phyloP scores from a whole-genome alignment of 2,329 filamentous ascomycete species.

The Phymatotrichopsis omnivora region DNA sequence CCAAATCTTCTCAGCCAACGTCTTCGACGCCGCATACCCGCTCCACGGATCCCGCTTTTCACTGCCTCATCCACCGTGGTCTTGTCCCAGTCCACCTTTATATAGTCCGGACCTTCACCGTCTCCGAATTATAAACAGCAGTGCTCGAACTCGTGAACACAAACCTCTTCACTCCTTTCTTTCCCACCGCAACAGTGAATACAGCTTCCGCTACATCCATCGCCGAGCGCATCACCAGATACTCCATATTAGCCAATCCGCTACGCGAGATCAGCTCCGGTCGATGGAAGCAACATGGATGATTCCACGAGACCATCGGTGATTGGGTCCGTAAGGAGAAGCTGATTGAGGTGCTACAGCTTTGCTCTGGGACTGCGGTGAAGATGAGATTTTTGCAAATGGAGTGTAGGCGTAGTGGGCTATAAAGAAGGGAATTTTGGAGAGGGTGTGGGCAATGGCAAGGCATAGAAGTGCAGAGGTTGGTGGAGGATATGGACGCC shows the following conservation, averaged over 20 bases:
- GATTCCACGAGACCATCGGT: slow-evolving; percentile 4
- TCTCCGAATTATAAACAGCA: neutral
- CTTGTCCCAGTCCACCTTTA: slow-evolving; percentile 8
- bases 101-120: slow-evolving; percentile 7
- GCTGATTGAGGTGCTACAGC: neutral
- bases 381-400: neutral
- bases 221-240: neutral
- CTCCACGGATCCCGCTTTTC: neutral
- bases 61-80: neutral
- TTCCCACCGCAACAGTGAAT: slow-evolving; percentile 6
- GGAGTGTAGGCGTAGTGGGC: slow-evolving; percentile 1
- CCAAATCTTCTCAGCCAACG: slow-evolving; percentile 7
- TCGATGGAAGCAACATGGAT: slow-evolving; percentile 9
- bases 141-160: slow-evolving; percentile 6
- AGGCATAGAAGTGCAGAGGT: slow-evolving; percentile 2
- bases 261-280: neutral
- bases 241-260: neutral
- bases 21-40: slow-evolving; percentile 5
- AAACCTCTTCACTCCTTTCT: slow-evolving; percentile 4
- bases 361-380: slow-evolving; percentile 4
- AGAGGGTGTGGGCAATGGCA: slow-evolving; percentile 1
- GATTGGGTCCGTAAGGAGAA: too few relatives aligned
- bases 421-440: slow-evolving; percentile 4
- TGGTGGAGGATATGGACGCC: slow-evolving; percentile 10
- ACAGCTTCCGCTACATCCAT: neutral